phyloP scores from a whole-genome alignment of 345 rosid species.

The Dipteronia sinensis region DNA sequence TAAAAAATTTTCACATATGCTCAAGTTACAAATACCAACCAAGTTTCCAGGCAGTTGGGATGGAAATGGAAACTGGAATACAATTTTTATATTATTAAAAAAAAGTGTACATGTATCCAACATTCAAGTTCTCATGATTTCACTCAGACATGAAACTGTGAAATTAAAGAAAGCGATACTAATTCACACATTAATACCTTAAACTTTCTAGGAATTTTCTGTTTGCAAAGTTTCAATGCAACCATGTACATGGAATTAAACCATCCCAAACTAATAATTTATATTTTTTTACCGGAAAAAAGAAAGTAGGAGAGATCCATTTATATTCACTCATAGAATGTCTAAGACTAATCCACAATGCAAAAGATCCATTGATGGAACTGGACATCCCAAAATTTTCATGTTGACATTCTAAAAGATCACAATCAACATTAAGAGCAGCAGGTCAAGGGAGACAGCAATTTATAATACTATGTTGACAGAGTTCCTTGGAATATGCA shows the following conservation, averaged over 20 bases:
- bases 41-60: not conserved
- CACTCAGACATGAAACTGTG: not conserved
- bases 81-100: not conserved
- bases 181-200: too few species aligned
- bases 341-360: not conserved
- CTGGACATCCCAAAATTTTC: not conserved
- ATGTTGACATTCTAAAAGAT: not conserved
- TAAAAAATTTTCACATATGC: not conserved
- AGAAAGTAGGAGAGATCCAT: too few species aligned
- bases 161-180: not conserved
- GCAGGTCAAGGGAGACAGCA: not conserved
- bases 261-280: not conserved
- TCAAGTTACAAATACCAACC: not conserved
- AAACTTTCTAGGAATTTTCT: not conserved
- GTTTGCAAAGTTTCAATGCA: not conserved
- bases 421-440: not conserved
- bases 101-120: not conserved
- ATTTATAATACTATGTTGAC: not conserved
- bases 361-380: not conserved
- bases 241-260: not conserved
- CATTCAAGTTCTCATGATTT: not conserved
- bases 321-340: not conserved
- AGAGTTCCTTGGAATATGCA: not conserved
- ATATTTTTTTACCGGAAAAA: too few species aligned
- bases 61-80: not conserved